Evolutionary conservation across 345 rosid species (phyloP).

Genomic region (Zanthoxylum bungeanum): DNA sequence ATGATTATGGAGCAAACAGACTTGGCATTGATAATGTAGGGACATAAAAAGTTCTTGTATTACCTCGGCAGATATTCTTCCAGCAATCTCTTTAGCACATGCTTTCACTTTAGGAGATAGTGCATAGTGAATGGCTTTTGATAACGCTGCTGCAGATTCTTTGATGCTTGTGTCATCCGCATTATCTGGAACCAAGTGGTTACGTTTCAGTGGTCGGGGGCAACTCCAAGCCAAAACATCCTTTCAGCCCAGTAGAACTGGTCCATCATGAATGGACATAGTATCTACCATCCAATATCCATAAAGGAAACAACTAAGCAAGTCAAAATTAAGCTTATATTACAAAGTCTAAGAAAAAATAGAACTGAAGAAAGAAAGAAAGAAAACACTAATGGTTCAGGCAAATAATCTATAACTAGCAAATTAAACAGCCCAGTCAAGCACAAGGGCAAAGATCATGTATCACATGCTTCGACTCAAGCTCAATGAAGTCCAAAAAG

Average conservation of each 20-base stretch:
- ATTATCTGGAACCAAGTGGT: slow-evolving; percentile 47
- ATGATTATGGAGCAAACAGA: background rate
- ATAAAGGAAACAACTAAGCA: background rate
- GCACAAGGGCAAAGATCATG: background rate
- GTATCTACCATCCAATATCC: slow-evolving; percentile 44
- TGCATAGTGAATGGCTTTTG: slow-evolving; percentile 53
- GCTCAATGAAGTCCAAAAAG: background rate
- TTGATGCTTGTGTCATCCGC: slow-evolving; percentile 30
- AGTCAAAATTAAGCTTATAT: background rate
- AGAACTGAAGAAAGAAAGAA: background rate
- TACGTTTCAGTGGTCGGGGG: slow-evolving; percentile 66
- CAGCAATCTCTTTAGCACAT: slow-evolving; percentile 50
- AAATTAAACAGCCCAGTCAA: background rate
- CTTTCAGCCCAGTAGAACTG: slow-evolving; percentile 97
- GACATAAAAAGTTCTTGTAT: background rate
- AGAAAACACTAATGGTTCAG: background rate
- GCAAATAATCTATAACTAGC: background rate
- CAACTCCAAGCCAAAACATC: slow-evolving; percentile 91
- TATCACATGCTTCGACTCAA: background rate
- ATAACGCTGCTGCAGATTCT: slow-evolving; percentile 49
- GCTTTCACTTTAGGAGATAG: slow-evolving; percentile 47
- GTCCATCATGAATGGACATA: slow-evolving; percentile 86
- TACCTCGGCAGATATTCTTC: slow-evolving; percentile 68
- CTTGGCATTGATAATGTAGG: background rate
- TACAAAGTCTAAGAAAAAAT: background rate